Conservation (phyloP, 176 grass and related monocot species). For the Alloteropsis semialata region DNA sequence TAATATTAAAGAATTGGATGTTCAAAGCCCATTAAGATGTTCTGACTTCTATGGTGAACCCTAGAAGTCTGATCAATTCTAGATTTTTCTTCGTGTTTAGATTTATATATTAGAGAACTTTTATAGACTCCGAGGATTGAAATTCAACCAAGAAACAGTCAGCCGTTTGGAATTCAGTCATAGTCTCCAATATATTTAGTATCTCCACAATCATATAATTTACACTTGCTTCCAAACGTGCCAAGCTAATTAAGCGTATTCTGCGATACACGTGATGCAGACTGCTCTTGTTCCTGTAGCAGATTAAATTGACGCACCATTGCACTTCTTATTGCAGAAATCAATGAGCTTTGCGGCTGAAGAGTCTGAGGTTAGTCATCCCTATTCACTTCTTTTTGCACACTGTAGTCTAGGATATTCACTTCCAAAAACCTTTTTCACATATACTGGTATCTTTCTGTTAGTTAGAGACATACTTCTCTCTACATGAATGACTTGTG, state of each 20-base stretch:
- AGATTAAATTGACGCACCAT: constrained; percentile 6
- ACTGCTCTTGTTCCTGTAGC: constrained; percentile 15
- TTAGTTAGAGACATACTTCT: not conserved
- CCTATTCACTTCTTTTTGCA: constrained; percentile 17
- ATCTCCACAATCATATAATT: not conserved
- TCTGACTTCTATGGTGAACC: not conserved
- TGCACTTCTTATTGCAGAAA: constrained; percentile 57
- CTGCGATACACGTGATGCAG: constrained; percentile 8
- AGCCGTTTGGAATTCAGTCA: not conserved
- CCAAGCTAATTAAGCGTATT: constrained; percentile 25
- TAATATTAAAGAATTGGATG: not conserved
- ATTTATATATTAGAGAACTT: not conserved
- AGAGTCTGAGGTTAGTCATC: constrained; percentile 60
- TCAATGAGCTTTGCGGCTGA: constrained; percentile 61
- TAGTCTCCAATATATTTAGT: constrained; percentile 6
- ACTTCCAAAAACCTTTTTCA: not conserved
- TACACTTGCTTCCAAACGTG: constrained; percentile 3
- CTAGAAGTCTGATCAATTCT: not conserved
- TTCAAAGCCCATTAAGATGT: not conserved
- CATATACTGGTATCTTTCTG: not conserved
- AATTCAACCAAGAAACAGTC: not conserved
- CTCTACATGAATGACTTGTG: not conserved
- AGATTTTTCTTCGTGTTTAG: not conserved
- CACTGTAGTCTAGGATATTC: not conserved
- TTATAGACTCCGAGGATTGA: not conserved